Conservation (phyloP, 257 asterid genomes). For the Nicotiana knightiana region DNA sequence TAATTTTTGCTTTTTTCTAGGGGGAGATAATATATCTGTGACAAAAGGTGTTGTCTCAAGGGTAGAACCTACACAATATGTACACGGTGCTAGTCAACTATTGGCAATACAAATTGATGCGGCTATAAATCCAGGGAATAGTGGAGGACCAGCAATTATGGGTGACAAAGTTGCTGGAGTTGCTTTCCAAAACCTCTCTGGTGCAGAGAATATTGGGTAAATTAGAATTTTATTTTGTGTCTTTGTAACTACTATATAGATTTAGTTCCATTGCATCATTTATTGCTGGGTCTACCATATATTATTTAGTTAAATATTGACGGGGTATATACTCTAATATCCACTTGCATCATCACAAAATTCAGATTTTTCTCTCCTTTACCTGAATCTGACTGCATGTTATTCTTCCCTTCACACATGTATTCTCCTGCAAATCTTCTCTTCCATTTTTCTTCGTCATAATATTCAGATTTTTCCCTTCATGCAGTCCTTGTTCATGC, state of each 20-base stretch:
- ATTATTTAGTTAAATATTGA: not conserved
- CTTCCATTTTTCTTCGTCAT: not conserved
- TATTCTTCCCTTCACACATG: not conserved
- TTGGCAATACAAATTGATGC: constrained; percentile 98
- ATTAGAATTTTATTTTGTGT: not conserved
- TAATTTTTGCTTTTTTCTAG: constrained; percentile 30
- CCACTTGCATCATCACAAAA: not conserved
- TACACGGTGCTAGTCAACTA: constrained; percentile 88
- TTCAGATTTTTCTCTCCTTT: not conserved
- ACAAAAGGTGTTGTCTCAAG: constrained; percentile 97
- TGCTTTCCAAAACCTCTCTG: constrained; percentile 96
- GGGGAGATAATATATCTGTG: constrained; percentile 96
- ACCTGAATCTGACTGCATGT: not conserved
- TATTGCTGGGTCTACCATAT: not conserved
- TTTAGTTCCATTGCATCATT: not conserved
- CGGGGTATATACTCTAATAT: not conserved
- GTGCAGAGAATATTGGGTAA: constrained; percentile 97
- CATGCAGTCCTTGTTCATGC: not conserved
- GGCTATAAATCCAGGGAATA: constrained; percentile 96
- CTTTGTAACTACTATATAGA: not conserved
- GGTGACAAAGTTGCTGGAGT: constrained; percentile 97
- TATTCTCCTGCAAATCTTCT: not conserved
- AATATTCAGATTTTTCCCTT: not conserved
- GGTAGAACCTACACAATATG: constrained; percentile 95
- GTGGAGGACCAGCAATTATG: constrained; percentile 99